These are phyloP conservation scores for Thuja plicata DNA, from an alignment of 83 land plant species.

Conservation along the genomic window DNA sequence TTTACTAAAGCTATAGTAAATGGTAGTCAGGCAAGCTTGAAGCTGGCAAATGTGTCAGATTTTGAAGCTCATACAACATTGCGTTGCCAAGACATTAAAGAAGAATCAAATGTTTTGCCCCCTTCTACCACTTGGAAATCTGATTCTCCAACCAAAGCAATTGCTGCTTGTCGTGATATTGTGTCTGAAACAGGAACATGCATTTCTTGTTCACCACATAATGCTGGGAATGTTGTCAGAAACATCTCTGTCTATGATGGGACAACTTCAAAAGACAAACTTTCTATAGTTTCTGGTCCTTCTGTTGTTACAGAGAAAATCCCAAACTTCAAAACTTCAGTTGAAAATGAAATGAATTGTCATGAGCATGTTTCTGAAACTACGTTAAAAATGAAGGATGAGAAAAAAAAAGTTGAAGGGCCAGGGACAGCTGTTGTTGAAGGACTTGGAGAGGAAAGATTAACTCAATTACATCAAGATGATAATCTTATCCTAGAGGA, in stretches of 20 bases:
- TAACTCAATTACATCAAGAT: not conserved
- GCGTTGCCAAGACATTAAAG: not conserved
- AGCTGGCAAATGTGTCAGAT: not conserved
- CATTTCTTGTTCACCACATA: conserved; percentile 1
- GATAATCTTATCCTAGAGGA: not conserved
- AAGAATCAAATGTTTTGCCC: not conserved
- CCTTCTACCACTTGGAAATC: not conserved
- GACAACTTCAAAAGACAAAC: not conserved
- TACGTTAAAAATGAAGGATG: not conserved
- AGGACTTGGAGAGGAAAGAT: not conserved
- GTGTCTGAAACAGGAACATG: conserved; percentile 1
- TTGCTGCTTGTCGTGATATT: not conserved
- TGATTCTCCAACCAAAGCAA: not conserved
- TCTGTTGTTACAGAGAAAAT: not conserved
- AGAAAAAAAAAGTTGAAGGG: not conserved
- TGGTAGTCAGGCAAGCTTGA: not conserved
- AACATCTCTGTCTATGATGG: not conserved
- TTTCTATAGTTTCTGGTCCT: conserved; percentile 7
- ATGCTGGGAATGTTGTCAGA: not conserved
- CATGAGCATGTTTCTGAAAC: not conserved
- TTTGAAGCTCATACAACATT: not conserved
- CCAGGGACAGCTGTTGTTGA: not conserved
- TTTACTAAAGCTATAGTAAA: not conserved
- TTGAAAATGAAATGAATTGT: conserved; percentile 10
- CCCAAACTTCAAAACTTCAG: not conserved